Percentiles rank a stretch among this genome's conserved stretches.
Conservation (phyloP, 257 asterid species). For the Apocynum venetum region DNA sequence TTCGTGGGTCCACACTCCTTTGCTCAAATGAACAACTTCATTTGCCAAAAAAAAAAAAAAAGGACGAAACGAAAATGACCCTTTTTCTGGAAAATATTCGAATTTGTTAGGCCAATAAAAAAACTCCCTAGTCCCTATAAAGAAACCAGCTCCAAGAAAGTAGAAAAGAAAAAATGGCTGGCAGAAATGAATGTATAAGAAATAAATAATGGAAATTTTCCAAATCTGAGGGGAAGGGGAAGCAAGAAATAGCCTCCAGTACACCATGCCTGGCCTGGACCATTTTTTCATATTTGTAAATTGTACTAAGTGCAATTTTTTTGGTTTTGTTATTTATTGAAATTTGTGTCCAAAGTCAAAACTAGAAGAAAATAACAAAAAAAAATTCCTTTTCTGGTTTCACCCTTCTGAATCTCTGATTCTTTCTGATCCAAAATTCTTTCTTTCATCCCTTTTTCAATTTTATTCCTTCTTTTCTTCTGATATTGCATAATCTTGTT, state of each 20-base stretch:
- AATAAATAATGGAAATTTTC: background rate
- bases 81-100: background rate
- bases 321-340: background rate
- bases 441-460: background rate
- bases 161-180: background rate
- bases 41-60: background rate
- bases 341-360: constrained; percentile 15
- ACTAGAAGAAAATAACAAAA: background rate
- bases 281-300: background rate
- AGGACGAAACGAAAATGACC: background rate
- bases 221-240: background rate
- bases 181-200: background rate
- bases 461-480: background rate
- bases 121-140: background rate
- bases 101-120: background rate
- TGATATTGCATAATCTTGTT: background rate
- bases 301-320: background rate
- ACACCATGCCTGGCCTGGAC: too few relatives aligned
- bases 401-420: constrained; percentile 16
- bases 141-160: background rate
- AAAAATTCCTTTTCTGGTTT: constrained; percentile 1
- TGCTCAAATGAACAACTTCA: background rate
- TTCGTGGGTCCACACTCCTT: background rate
- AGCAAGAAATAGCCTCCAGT: too few relatives aligned
- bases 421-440: constrained; percentile 18